Base-by-base conservation (phyloP, 352 stramenopile species). In the Globisporangium spinosum region DNA sequence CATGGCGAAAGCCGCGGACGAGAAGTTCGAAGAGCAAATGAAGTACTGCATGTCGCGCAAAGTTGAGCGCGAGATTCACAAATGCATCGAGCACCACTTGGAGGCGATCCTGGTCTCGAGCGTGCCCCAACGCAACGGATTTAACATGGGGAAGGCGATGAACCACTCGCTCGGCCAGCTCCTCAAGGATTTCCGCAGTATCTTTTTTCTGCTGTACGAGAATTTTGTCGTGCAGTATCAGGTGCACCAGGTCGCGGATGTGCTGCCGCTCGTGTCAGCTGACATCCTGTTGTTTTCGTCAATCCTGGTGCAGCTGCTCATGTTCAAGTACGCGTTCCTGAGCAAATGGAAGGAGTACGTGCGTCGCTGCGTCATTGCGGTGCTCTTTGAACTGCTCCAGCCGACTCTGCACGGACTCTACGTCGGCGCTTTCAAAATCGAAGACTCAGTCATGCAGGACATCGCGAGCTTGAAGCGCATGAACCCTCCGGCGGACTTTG, bases 331-430 rank as follows among this genome's bases (percentile, higher is more conserved):
- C 67, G 49, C 73, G 0, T 70, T 77, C 17, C 64, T 77, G 9
- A 49, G 61, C 10, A 64, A 58, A 43, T 70, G 61, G 17, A 72
- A 70, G 1, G 22, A 67, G 9, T 47, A 74, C 17, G 69, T 89
- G 22, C 70, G 79, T 1, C 73, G 78, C n/a, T 78, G 73, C 15
- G 79, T 89, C 7, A 54, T 90, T 0, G 73, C 76, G n/a, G 77
- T 78, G 9, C 79, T 89, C 22, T 90, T 92, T 66, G 82, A 87
- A 25, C 75, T 78, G 20, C 73, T 92, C 4, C 82, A 92, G 62
- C 82, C 79, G 51, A 82, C 73, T 40, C 67, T 92, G 12, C 84
- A 92, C 47, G 74, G 71, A 0, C 62, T 90, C 58, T 85, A 87
- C 32, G 77, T 80, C 10, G 70, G 73, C 3, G 75, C 80, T 1